Evolutionary conservation across 116 monocot genomes (phyloP).

Genomic region (Trichopus zeylanicus): DNA sequence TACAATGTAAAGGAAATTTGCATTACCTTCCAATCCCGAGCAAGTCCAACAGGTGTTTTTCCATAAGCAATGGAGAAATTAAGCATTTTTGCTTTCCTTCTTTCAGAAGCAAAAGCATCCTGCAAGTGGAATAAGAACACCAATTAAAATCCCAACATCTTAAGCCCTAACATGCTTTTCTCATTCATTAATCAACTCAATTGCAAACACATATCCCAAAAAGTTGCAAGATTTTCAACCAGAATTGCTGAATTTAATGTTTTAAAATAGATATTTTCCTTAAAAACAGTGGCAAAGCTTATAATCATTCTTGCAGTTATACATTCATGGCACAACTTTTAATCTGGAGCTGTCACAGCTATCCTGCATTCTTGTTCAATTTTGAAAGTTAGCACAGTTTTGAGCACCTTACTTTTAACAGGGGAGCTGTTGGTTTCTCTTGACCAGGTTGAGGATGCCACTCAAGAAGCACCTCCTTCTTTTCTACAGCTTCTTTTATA

Average conservation of each 20-base stretch:
- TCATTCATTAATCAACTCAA: too few species aligned
- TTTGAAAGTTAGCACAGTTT: too few species aligned
- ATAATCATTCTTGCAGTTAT: too few species aligned
- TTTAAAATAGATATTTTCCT: too few species aligned
- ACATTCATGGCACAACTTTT: too few species aligned
- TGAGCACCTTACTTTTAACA: conserved; percentile 57
- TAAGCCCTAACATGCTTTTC: too few species aligned
- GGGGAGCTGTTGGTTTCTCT: conserved; percentile 85
- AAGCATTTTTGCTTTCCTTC: conserved; percentile 97
- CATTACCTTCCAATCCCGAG: conserved; percentile 93
- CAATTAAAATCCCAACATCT: background rate
- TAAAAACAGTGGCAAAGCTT: too few species aligned
- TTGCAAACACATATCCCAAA: too few species aligned
- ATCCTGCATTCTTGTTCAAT: too few species aligned
- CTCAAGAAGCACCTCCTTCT: conserved; percentile 68
- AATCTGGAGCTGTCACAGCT: background rate
- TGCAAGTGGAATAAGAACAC: conserved; percentile 16
- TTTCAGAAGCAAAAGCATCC: conserved; percentile 91
- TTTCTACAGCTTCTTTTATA: conserved; percentile 57
- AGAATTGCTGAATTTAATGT: too few species aligned
- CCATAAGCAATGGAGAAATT: conserved; percentile 98
- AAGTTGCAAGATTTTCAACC: too few species aligned
- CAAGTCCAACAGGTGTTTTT: conserved; percentile 73
- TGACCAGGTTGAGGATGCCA: conserved; percentile 82
- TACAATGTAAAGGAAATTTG: too few species aligned